Evolutionary conservation across 129 eudicot species (phyloP).

Genomic region (Flaveria brownii): DNA sequence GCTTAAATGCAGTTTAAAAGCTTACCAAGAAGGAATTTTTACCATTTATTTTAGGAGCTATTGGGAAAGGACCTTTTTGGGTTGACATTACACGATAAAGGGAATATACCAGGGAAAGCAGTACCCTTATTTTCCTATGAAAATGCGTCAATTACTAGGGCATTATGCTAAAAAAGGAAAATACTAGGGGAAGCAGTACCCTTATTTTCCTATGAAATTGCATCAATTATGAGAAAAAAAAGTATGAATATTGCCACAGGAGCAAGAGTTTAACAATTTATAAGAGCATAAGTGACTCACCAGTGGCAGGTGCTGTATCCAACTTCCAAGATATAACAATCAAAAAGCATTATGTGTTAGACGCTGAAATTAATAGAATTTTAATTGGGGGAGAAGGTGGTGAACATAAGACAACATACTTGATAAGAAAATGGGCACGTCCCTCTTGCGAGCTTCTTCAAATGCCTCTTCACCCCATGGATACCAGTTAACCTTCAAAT

Average conservation of each 20-base stretch:
- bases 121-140: not conserved
- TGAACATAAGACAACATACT: slow-evolving; percentile 45
- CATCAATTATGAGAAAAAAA: not conserved
- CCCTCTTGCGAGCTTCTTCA: slow-evolving; percentile 74
- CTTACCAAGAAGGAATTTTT: not conserved
- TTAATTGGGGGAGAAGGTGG: not conserved
- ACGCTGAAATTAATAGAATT: not conserved
- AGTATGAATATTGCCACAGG: not conserved
- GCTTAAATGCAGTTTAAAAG: not conserved
- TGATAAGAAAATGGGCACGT: slow-evolving; percentile 91
- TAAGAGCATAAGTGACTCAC: slow-evolving; percentile 46
- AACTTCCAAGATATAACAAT: slow-evolving; percentile 51
- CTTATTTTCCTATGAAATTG: not conserved
- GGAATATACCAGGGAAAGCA: not conserved
- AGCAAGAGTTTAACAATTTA: not conserved
- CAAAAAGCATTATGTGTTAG: slow-evolving; percentile 25
- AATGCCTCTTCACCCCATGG: slow-evolving; percentile 99
- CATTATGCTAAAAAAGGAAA: not conserved
- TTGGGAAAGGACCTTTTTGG: not conserved
- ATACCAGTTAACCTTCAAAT: slow-evolving; percentile 86
- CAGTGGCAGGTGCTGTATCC: slow-evolving; percentile 99
- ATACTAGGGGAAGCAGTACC: not conserved
- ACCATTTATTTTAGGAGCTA: not conserved
- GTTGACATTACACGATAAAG: not conserved
- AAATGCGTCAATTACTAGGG: not conserved